Evolutionary conservation across 1,139 yeast species (phyloP).

Genomic region (Kodamaea derodonti): DNA sequence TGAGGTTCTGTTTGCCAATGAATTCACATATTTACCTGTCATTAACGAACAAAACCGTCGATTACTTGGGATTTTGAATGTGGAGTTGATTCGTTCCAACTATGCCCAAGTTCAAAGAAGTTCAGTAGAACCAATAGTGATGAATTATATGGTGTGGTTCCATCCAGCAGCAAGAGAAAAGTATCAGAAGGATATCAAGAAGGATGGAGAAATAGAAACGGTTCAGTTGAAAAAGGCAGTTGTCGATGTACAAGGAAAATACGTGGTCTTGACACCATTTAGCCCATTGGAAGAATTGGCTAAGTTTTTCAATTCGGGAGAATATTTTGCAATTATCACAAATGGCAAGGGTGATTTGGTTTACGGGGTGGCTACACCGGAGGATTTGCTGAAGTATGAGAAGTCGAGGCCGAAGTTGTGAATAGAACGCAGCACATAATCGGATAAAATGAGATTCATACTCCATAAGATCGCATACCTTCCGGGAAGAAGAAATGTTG

Average conservation of each 20-base stretch:
- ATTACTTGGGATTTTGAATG: slow-evolving; percentile 54
- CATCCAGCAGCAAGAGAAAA: slow-evolving; percentile 33
- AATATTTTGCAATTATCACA: slow-evolving; percentile 57
- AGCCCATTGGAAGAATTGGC: slow-evolving; percentile 58
- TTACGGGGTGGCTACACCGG: slow-evolving; percentile 64
- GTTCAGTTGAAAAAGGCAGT: slow-evolving; percentile 24
- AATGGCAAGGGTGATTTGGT: slow-evolving; percentile 53
- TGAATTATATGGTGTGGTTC: slow-evolving; percentile 44
- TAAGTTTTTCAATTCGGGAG: slow-evolving; percentile 46
- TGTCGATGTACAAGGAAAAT: slow-evolving; percentile 28
- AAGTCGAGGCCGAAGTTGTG: slow-evolving; percentile 49
- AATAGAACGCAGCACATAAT: no score
- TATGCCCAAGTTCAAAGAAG: slow-evolving; percentile 21
- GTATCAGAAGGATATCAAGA: slow-evolving; percentile 21
- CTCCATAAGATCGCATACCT: no score
- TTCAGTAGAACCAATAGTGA: slow-evolving; percentile 28
- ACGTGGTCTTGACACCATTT: slow-evolving; percentile 49
- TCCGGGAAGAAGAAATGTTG: no score
- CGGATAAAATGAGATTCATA: no score
- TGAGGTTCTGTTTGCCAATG: slow-evolving; percentile 52
- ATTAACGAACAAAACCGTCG: slow-evolving; percentile 47
- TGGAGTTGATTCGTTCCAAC: slow-evolving; percentile 37
- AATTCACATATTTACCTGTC: slow-evolving; percentile 57
- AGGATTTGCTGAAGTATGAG: slow-evolving; percentile 52
- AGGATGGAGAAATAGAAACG: slow-evolving; percentile 8